phyloP scores from a whole-genome alignment of 1,284 basidiomycete species.

The Stygiomarasmius scandens region DNA sequence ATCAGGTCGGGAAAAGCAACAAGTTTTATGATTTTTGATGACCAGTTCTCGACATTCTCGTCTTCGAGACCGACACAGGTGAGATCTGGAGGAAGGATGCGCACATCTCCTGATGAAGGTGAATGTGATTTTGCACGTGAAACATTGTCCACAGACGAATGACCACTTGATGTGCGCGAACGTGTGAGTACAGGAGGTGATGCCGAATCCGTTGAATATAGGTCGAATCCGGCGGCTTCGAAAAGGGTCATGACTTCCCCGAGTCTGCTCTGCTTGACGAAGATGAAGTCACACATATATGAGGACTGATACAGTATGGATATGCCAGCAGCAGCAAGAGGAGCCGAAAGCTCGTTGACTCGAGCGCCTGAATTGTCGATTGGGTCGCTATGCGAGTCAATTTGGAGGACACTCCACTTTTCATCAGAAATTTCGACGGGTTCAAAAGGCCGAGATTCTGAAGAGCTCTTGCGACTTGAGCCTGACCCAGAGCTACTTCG shows the following conservation, averaged over 20 bases:
- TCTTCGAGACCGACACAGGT: slow-evolving; percentile 64
- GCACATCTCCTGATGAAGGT: slow-evolving; percentile 49
- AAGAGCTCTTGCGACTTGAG: slow-evolving; percentile 32
- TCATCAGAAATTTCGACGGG: slow-evolving; percentile 71
- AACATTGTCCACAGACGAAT: slow-evolving; percentile 8
- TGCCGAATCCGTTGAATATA: slow-evolving; percentile 59
- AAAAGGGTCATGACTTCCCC: slow-evolving; percentile 65
- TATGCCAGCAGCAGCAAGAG: slow-evolving; percentile 77
- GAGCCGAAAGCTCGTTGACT: slow-evolving; percentile 77
- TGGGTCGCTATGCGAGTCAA: slow-evolving; percentile 71
- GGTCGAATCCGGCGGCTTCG: slow-evolving; percentile 62
- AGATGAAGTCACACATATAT: slow-evolving; percentile 84
- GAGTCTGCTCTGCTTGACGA: slow-evolving; percentile 71
- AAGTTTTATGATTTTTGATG: slow-evolving; percentile 72
- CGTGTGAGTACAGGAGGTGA: slow-evolving; percentile 9
- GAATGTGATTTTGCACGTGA: slow-evolving; percentile 45
- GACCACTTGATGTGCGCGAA: slow-evolving; percentile 2
- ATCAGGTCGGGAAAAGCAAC: slow-evolving; percentile 75
- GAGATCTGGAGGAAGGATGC: slow-evolving; percentile 54
- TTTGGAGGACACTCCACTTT: slow-evolving; percentile 74
- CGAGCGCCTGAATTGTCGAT: slow-evolving; percentile 72
- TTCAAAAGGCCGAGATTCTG: slow-evolving; percentile 33
- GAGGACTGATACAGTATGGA: slow-evolving; percentile 86
- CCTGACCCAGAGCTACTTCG: slow-evolving; percentile 41
- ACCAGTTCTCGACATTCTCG: slow-evolving; percentile 68